Evolutionary conservation across 805 yeast species (phyloP).

Genomic region (Saccharomycopsis sp.): DNA sequence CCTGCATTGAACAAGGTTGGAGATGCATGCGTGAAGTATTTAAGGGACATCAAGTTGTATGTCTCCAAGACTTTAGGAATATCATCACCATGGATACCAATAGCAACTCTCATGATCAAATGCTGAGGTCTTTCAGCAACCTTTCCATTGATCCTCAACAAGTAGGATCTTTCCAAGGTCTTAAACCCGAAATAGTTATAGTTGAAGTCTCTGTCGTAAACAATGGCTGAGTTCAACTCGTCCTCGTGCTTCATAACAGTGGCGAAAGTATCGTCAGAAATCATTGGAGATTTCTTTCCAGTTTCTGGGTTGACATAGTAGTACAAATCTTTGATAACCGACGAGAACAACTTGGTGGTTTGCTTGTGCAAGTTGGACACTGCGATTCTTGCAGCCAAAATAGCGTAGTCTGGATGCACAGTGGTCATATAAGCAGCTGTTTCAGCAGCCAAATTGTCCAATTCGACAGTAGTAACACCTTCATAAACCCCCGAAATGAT

Average conservation of each 20-base stretch:
- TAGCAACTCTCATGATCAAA: conserved; percentile 81
- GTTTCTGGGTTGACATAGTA: conserved; percentile 78
- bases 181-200: conserved; percentile 85
- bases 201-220: conserved; percentile 68
- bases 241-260: conserved; percentile 59
- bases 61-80: conserved; percentile 68
- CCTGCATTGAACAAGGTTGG: conserved; percentile 95
- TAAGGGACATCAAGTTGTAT: conserved; percentile 78
- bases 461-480: conserved; percentile 91
- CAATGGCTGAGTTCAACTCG: conserved; percentile 66
- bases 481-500: conserved; percentile 95
- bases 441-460: conserved; percentile 84
- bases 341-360: conserved; percentile 79
- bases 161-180: conserved; percentile 84
- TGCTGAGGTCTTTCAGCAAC: conserved; percentile 92
- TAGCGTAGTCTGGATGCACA: conserved; percentile 95
- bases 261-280: conserved; percentile 58
- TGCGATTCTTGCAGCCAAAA: conserved; percentile 92
- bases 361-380: conserved; percentile 91
- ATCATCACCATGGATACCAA: conserved; percentile 79
- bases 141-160: conserved; percentile 54
- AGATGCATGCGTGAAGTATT: conserved; percentile 88
- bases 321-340: conserved; percentile 67
- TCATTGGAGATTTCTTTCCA: conserved; percentile 57
- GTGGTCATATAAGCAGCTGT: conserved; percentile 98